These are phyloP conservation scores for Pisolithus sp. DNA, from an alignment of 768 basidiomycete species.

Conservation along the genomic window DNA sequence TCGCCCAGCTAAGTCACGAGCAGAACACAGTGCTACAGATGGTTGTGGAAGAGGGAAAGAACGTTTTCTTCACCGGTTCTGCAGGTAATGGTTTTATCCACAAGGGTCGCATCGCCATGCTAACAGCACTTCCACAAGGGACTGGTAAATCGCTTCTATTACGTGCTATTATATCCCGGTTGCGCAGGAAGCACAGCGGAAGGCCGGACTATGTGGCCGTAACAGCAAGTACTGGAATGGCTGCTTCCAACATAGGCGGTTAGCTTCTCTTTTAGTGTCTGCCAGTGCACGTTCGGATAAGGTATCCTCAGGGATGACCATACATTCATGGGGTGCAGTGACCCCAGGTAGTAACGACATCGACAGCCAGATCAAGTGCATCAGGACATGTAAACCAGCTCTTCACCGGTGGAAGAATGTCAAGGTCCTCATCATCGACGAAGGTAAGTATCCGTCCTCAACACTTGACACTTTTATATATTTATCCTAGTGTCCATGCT, in stretches of 20 bases:
- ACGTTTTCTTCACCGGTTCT: constrained; percentile 62
- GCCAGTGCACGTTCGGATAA: neutral
- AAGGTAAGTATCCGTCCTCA: constrained; percentile 35
- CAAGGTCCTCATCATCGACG: constrained; percentile 59
- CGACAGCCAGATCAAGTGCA: constrained; percentile 42
- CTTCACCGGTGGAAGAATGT: constrained; percentile 51
- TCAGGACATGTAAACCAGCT: constrained; percentile 49
- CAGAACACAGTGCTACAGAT: constrained; percentile 46
- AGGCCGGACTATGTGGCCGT: constrained; percentile 34
- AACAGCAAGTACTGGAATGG: constrained; percentile 40
- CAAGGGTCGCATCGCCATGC: neutral
- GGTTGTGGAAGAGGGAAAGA: constrained; percentile 51
- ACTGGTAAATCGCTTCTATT: constrained; percentile 61
- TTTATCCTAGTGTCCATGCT: constrained; percentile 57
- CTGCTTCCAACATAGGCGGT: constrained; percentile 47
- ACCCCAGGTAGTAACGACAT: constrained; percentile 39
- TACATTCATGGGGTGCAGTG: constrained; percentile 58
- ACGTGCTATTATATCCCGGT: constrained; percentile 47
- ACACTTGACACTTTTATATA: neutral
- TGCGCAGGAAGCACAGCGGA: constrained; percentile 34
- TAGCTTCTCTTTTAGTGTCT: neutral
- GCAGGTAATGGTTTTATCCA: constrained; percentile 41
- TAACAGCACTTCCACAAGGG: constrained; percentile 29
- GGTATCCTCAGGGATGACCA: constrained; percentile 40
- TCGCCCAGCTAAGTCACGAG: constrained; percentile 46